A percentile compares a stretch with the other conserved stretches of the same genome.
phyloP scores from a whole-genome alignment of 2,329 filamentous ascomycete genomes.

The Monosporascus sp. region DNA sequence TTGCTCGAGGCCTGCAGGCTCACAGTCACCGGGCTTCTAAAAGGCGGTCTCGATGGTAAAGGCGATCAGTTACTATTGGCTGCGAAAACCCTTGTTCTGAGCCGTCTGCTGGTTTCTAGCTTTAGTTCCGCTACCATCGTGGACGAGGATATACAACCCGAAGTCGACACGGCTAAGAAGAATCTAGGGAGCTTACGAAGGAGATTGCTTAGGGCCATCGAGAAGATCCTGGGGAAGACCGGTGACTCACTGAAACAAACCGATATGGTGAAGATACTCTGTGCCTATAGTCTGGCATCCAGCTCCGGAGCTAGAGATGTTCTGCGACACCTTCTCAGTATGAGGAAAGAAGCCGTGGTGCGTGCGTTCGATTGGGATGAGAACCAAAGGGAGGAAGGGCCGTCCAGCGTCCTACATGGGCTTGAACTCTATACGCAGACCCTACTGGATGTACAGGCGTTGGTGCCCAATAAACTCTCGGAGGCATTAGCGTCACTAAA shows the following conservation, averaged over 20 bases:
- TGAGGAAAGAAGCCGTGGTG: conserved; percentile 65
- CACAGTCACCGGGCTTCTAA: conserved; percentile 44
- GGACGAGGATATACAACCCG: conserved; percentile 29
- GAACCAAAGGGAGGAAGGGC: conserved; percentile 35
- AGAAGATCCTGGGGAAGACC: conserved; percentile 62
- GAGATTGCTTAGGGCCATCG: conserved; percentile 61
- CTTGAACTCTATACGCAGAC: conserved; percentile 73
- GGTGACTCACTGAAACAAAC: conserved; percentile 44
- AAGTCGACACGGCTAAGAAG: conserved; percentile 57
- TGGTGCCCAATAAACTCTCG: conserved; percentile 68
- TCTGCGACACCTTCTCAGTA: conserved; percentile 69
- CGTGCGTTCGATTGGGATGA: conserved; percentile 50
- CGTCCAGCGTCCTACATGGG: conserved; percentile 54
- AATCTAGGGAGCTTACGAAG: conserved; percentile 57
- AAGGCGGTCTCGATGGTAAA: conserved; percentile 30
- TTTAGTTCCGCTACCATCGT: conserved; percentile 46
- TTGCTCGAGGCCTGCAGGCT: conserved; percentile 49
- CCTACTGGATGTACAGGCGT: conserved; percentile 67
- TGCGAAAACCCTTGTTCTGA: conserved; percentile 71
- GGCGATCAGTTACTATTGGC: conserved; percentile 51
- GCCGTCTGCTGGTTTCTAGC: conserved; percentile 69
- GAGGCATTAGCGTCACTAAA: conserved; percentile 67
- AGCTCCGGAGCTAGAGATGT: conserved; percentile 77
- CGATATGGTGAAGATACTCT: conserved; percentile 66
- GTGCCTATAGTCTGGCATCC: conserved; percentile 75